These are phyloP conservation scores for Peronospora farinosa DNA, from an alignment of 352 stramenopile genomes.

Conservation along the genomic window DNA sequence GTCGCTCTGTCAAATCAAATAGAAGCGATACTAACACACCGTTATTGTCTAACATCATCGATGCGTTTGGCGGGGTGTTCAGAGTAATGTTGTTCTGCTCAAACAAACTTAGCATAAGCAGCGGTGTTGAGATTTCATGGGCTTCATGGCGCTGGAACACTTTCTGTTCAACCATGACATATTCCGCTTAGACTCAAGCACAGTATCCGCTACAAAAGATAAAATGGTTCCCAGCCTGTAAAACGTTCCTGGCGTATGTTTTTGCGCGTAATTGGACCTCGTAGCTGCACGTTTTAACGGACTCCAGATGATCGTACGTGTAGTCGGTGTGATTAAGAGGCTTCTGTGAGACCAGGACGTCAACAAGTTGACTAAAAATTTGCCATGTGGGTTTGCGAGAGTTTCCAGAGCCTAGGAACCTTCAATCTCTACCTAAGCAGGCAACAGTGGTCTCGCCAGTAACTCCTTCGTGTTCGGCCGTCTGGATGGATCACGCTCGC, in stretches of 20 bases:
- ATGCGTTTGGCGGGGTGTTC: conserved; percentile 48
- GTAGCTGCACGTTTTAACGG: conserved; percentile 68
- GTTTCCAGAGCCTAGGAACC: conserved; percentile 79
- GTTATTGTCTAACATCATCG: conserved; percentile 62
- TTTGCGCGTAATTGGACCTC: conserved; percentile 56
- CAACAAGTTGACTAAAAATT: conserved; percentile 86
- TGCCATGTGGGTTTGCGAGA: conserved; percentile 82
- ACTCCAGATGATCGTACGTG: conserved; percentile 81
- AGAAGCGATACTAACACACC: conserved; percentile 76
- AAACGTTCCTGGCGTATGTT: conserved; percentile 55
- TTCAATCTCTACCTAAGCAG: conserved; percentile 81
- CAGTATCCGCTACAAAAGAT: background rate
- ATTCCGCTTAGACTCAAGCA: conserved; percentile 6
- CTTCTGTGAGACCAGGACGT: conserved; percentile 67
- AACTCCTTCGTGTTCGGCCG: conserved; percentile 70
- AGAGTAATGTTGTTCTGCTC: conserved; percentile 59
- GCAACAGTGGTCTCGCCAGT: conserved; percentile 56
- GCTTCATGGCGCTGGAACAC: conserved; percentile 81
- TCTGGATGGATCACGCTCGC: conserved; percentile 62
- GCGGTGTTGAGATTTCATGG: conserved; percentile 65
- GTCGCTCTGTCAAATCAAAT: conserved; percentile 78
- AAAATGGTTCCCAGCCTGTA: conserved; percentile 37
- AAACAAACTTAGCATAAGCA: conserved; percentile 65
- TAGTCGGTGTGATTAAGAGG: conserved; percentile 79
- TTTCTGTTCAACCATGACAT: conserved; percentile 35